These are phyloP conservation scores for Chalciporus pseudorubinellus DNA, from an alignment of 768 basidiomycete species.

Conservation along the genomic window DNA sequence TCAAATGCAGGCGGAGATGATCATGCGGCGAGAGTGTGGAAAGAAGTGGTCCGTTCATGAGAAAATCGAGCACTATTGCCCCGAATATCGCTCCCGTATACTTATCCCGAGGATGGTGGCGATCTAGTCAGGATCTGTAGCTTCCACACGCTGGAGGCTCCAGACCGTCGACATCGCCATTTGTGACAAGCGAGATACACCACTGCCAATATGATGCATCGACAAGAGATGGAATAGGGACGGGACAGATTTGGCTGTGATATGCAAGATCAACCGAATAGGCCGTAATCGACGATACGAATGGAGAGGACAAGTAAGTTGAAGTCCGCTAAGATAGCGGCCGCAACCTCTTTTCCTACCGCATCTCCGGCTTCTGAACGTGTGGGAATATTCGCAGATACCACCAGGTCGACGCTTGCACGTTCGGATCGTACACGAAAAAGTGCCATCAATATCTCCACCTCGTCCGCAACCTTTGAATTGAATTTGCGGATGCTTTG, in stretches of 20 bases:
- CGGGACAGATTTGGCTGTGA: neutral
- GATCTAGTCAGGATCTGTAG: neutral
- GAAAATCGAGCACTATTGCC: neutral
- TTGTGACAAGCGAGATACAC: neutral
- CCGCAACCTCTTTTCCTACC: constrained; percentile 36
- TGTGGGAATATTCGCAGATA: constrained; percentile 81
- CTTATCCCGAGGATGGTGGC: neutral
- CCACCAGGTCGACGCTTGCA: constrained; percentile 77
- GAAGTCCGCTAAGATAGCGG: constrained; percentile 46
- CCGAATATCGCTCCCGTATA: neutral
- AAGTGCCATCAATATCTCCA: constrained; percentile 76
- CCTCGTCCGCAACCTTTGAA: constrained; percentile 53
- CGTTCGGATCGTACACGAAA: constrained; percentile 59
- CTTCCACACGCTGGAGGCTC: neutral
- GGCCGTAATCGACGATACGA: constrained; percentile 59
- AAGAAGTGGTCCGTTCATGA: neutral
- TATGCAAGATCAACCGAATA: constrained; percentile 55
- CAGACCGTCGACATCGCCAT: neutral
- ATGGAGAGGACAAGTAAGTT: constrained; percentile 55
- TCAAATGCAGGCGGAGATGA: neutral
- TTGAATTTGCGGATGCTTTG: constrained; percentile 83
- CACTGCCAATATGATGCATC: neutral
- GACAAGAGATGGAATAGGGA: neutral
- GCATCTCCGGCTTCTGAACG: constrained; percentile 31
- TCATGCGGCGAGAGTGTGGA: neutral